Evolutionary conservation across 2,329 filamentous ascomycete species (phyloP).

Genomic region (Drechslera avenae): DNA sequence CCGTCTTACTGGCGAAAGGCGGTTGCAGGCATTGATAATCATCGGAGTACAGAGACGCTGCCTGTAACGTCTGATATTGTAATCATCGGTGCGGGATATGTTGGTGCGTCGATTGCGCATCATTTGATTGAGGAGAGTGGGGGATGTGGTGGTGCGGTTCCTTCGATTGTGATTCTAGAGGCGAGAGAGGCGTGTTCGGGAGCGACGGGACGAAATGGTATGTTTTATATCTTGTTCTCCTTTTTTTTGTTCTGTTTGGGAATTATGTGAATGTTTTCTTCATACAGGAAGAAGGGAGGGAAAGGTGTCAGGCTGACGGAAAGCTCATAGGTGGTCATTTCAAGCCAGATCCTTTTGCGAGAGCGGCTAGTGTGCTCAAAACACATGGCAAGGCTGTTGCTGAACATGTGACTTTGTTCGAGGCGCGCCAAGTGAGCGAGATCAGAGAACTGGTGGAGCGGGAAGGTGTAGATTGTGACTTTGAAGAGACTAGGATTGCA

Average conservation of each 20-base stretch:
- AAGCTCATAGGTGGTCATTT: conserved; percentile 12
- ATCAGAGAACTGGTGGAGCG: conserved; percentile 16
- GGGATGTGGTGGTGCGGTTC: not conserved
- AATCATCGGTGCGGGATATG: conserved; percentile 20
- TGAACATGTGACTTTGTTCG: conserved; percentile 19
- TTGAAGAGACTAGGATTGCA: conserved; percentile 17
- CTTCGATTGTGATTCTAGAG: conserved; percentile 49
- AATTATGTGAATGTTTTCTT: too few relatives aligned
- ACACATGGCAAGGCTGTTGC: conserved; percentile 16
- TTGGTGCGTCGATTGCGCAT: conserved; percentile 17
- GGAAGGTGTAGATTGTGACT: conserved; percentile 16
- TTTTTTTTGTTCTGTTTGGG: too few relatives aligned
- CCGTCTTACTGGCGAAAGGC: conserved; percentile 17
- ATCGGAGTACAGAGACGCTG: conserved; percentile 17
- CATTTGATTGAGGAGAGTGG: conserved; percentile 15
- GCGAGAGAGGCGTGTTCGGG: conserved; percentile 57
- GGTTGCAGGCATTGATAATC: conserved; percentile 10
- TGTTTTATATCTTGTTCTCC: conserved; percentile 16
- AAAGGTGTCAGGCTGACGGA: not conserved
- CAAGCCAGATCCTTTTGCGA: conserved; percentile 46
- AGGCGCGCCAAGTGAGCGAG: conserved; percentile 13
- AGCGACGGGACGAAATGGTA: conserved; percentile 61
- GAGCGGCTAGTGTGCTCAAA: conserved; percentile 15
- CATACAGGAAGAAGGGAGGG: too few relatives aligned
- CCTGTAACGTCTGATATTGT: conserved; percentile 11